Base-by-base conservation (phyloP, 2,329 filamentous ascomycete species). In the Neoarthrinium moseri region DNA sequence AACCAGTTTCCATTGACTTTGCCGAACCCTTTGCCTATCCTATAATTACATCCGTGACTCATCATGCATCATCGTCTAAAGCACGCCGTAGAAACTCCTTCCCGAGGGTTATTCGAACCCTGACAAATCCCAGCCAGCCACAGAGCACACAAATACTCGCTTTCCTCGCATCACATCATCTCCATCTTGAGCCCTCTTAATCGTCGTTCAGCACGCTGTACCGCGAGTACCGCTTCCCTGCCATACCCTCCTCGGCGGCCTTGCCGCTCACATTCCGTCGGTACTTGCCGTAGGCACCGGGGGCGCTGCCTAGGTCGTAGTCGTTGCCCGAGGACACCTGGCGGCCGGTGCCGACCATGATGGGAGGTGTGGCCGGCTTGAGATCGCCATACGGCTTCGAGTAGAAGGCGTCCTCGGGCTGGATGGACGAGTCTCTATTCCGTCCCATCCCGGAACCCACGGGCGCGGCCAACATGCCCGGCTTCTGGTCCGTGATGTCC, bases 181-280 rank as follows among this genome's bases (percentile, higher is more conserved):
- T 34, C 27, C 29, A 17, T 18, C 13, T 22, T 21, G 12, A 22
- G n/a, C 3, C n/a, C 32, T n/a, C 34, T 37, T 15, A 49, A 15
- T 49, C 43, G 21, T 53, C 53, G 23, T 60, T 55, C 33, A 64
- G 36, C 15, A 60, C 49, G 22, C 56, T 56, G 39, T 63, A 64
- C 42, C 57, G 45, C 40, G 58, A 57, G 32, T 57, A 59, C 34
- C 50, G 44, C 32, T 36, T 42, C 48, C 66, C 70, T 3, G 67
- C 80, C 37, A 77, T 69, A 2, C 87, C 87, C 61, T 91, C 87
- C 62, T 91, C 87, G 0, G 77, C 86, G 45, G 83, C 66, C 70
- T 87, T 89, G 1, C 87, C 87, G 59, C 86, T 90, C 3, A 89
- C 85, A 50, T 86, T 82, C 36, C 85, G 69, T 37, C 77, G 69